Conservation (phyloP, 768 basidiomycete species). For the Leucocoprinus sp. region DNA sequence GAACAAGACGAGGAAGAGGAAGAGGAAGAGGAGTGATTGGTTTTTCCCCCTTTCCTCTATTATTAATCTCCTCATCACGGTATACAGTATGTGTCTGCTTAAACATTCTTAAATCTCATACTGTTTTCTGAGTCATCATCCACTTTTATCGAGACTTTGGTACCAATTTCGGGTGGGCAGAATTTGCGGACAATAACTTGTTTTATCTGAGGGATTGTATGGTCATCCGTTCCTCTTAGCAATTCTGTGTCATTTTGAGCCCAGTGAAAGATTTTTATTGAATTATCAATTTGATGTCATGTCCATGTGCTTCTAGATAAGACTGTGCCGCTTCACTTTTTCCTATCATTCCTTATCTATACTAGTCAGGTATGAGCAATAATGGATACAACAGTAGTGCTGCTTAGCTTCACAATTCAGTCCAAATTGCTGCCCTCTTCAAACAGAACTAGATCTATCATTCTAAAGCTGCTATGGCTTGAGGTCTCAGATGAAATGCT, state of each 20-base stretch:
- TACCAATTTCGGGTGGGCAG: no score
- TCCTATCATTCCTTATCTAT: background rate
- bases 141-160: background rate
- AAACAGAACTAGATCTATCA: constrained; percentile 21
- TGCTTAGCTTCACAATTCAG: constrained; percentile 19
- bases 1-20: no score
- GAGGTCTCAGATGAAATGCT: constrained; percentile 29
- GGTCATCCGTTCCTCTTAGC: no score
- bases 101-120: constrained; percentile 18
- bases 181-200: background rate
- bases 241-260: no score
- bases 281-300: no score
- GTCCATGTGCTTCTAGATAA: constrained; percentile 6
- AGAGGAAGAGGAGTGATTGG: constrained; percentile 44
- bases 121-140: constrained; percentile 2
- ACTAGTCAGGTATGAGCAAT: background rate
- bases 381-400: constrained; percentile 15
- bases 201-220: no score
- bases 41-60: constrained; percentile 15
- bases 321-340: background rate
- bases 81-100: constrained; percentile 34
- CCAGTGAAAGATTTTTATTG: no score
- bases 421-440: constrained; percentile 18
- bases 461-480: constrained; percentile 23
- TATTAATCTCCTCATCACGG: constrained; percentile 32